Evolutionary conservation across 805 yeast species (phyloP).

Genomic region (Zygosaccharomyces gambellarensis): DNA sequence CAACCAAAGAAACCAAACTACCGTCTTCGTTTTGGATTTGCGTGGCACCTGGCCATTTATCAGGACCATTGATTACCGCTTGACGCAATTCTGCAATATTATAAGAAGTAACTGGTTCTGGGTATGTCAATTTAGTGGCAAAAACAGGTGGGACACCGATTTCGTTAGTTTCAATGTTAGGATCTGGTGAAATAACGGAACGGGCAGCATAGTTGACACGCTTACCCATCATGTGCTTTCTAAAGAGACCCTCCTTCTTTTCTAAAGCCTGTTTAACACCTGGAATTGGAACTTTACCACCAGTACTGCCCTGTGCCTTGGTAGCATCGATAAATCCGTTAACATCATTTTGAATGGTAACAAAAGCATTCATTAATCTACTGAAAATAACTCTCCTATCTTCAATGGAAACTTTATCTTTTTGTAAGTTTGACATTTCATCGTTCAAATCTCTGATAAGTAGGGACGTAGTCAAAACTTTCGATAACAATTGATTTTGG

Average conservation of each 20-base stretch:
- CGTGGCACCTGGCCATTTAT: slow-evolving; percentile 97
- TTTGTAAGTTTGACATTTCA: slow-evolving; percentile 59
- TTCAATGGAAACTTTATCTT: slow-evolving; percentile 56
- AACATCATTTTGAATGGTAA: slow-evolving; percentile 89
- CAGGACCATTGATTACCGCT: slow-evolving; percentile 97
- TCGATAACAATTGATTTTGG: slow-evolving; percentile 82
- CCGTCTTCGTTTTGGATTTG: slow-evolving; percentile 97
- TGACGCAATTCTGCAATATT: slow-evolving; percentile 86
- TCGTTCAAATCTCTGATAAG: slow-evolving; percentile 86
- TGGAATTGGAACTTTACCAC: slow-evolving; percentile 68
- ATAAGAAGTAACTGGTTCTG: slow-evolving; percentile 94
- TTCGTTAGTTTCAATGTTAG: slow-evolving; percentile 94
- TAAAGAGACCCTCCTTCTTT: slow-evolving; percentile 95
- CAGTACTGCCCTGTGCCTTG: slow-evolving; percentile 72
- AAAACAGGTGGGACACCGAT: slow-evolving; percentile 99
- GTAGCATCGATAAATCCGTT: slow-evolving; percentile 90
- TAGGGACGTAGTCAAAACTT: slow-evolving; percentile 72
- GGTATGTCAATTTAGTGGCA: slow-evolving; percentile 91
- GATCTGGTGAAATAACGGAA: slow-evolving; percentile 98
- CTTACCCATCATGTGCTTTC: slow-evolving; percentile 99
- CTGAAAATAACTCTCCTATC: slow-evolving; percentile 76
- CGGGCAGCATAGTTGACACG: slow-evolving; percentile 99
- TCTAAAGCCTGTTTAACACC: slow-evolving; percentile 97
- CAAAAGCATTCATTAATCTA: slow-evolving; percentile 92
- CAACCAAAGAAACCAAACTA: slow-evolving; percentile 67